Evolutionary conservation across 306 rosid genomes (phyloP).

Genomic region (Casuarina cunninghamiana): DNA sequence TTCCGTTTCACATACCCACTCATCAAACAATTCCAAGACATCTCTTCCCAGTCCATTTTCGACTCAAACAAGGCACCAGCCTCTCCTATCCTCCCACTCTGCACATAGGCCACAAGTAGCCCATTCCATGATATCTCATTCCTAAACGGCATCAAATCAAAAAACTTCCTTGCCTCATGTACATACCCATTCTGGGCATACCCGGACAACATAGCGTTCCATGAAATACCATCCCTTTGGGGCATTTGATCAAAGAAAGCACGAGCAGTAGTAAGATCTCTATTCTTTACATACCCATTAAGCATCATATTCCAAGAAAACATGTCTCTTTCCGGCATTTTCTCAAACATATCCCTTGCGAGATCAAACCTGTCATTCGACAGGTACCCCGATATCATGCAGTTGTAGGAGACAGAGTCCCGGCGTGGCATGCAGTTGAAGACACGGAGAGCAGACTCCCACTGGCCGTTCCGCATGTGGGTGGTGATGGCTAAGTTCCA

Average conservation of each 20-base stretch:
- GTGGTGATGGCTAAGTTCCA: slow-evolving; percentile 60
- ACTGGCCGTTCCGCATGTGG: slow-evolving; percentile 72
- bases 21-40: slow-evolving; percentile 90
- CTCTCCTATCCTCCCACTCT: slow-evolving; percentile 64
- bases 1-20: slow-evolving; percentile 60
- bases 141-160: slow-evolving; percentile 53
- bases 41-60: slow-evolving; percentile 61
- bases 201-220: slow-evolving; percentile 84
- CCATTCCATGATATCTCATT: slow-evolving; percentile 82
- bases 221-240: slow-evolving; percentile 67
- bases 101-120: slow-evolving; percentile 66
- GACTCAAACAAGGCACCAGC: slow-evolving; percentile 58
- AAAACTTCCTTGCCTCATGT: slow-evolving; percentile 63
- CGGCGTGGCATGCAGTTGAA: slow-evolving; percentile 67
- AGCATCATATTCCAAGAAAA: slow-evolving; percentile 85
- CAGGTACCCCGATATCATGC: slow-evolving; percentile 74
- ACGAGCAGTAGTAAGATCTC: slow-evolving; percentile 57
- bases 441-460: slow-evolving; percentile 56
- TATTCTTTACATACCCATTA: slow-evolving; percentile 66
- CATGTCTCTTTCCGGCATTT: slow-evolving; percentile 71
- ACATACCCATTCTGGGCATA: slow-evolving; percentile 75
- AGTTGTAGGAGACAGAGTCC: slow-evolving; percentile 64
- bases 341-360: slow-evolving; percentile 64
- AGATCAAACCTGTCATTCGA: slow-evolving; percentile 45
- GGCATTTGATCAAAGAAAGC: slow-evolving; percentile 66